Evolutionary conservation across 805 yeast species (phyloP), one percentile per base, ranked within the genome.

Genomic region (Monosporozyma aerobia): DNA sequence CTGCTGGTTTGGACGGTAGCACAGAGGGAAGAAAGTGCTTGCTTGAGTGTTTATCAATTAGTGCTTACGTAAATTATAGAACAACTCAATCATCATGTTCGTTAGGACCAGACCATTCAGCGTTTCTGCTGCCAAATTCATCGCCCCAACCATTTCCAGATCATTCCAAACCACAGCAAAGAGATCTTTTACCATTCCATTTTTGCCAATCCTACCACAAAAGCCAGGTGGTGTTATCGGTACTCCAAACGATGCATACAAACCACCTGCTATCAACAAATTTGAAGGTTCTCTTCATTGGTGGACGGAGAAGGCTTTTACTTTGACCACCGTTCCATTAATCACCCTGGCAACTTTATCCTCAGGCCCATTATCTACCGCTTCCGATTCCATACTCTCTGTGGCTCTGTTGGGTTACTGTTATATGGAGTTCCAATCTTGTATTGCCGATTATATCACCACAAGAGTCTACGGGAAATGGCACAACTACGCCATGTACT

Each of bases 391-490:
- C 5, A 63, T 81, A 1, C 77, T 89, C 59, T 80, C 87, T 25
- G 71, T 83, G 30, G 71, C 83, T 37, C 69, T 89, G 50, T 71
- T 92, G 61, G 78, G 83, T 54, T 98, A 94, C 73, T 77, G 85
- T 53, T 88, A 85, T 69, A 79, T 85, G 60, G 99, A 98, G 11
- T 80, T 94, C 72, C 85, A 85, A 69, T 77, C 95, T 85, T 92
- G 97, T 75, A 90, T 94, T 63, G 83, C 83, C 54, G 99, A 92
- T 71, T 94, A 92, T 73, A 84, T 92, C 52, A 97, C 97, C 44
- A 71, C 75, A 65, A 80, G 99, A 68, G 87, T 83, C 25, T 94
- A 84, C 70, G 96, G 96, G 39, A 69, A 75, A 44, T 80, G 87
- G 77, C 85, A 88, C 72, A 76, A 77, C 56, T 72, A 78, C 40